Conservation (phyloP, 345 rosid genomes). For the Populus pruinosa region DNA sequence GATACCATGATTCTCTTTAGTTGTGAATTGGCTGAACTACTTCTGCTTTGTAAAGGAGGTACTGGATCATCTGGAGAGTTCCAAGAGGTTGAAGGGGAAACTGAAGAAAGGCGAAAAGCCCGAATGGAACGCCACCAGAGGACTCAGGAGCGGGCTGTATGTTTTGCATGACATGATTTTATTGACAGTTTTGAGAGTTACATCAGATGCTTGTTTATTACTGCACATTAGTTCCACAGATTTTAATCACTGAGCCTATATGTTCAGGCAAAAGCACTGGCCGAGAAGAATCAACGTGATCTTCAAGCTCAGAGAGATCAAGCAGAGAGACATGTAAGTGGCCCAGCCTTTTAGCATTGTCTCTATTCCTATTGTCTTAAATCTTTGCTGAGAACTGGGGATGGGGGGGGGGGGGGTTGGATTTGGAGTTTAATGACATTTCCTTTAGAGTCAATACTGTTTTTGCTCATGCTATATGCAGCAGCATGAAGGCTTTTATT, state of each 20-base stretch:
- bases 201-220: background rate
- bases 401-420: background rate
- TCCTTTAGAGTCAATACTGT: background rate
- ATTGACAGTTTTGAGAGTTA: background rate
- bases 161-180: constrained; percentile 18
- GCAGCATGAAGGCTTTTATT: background rate
- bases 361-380: background rate
- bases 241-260: constrained; percentile 17
- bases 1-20: background rate
- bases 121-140: constrained; percentile 94
- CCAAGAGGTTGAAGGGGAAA: constrained; percentile 88
- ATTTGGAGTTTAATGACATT: background rate
- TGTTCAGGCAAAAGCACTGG: constrained; percentile 84
- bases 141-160: constrained; percentile 97
- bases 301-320: constrained; percentile 88
- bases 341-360: constrained; percentile 7
- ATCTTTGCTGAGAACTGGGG: background rate
- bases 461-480: background rate
- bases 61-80: constrained; percentile 62
- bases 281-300: constrained; percentile 93
- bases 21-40: constrained; percentile 17
- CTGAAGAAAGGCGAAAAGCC: constrained; percentile 86
- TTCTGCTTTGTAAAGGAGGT: constrained; percentile 40
- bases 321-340: constrained; percentile 92
- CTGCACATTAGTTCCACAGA: background rate